Base-by-base conservation (phyloP, 306 rosid species). In the Vigna hirtella region DNA sequence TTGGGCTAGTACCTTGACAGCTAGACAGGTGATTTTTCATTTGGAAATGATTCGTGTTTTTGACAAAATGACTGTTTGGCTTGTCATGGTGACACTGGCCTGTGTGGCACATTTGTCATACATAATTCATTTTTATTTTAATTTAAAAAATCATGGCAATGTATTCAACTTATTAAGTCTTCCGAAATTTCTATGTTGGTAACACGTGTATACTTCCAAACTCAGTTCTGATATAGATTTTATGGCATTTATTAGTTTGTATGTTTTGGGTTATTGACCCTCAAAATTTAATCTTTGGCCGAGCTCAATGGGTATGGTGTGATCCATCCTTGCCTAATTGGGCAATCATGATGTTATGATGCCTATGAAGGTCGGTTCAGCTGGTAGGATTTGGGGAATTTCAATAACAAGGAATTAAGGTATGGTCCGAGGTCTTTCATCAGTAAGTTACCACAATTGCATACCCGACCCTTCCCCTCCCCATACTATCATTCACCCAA, bases 1-100 rank as follows among this genome's bases (percentile, higher is more conserved):
- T 57, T 93, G 97, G 98, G 97, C 89, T 49, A 88, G 93, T 83
- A 87, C 87, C 78, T 87, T 82, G 16, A 77, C 91, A 10, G 84
- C 88, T 42, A 93, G 91, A 87, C 98, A 93, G 98, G 98, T 93
- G 78, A 73, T 73, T 64, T 66, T 87, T 42, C 72, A 67, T 36
- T 64, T 34, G 32, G n/a, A 72, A 50, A 55, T 64, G 12, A 43
- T 55, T 66, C 50, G n/a, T 66, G 38, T 82, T 17, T 42, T 52
- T 70, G 45, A 18, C 28, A 45, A 18, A 66, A 50, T 67, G 55
- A 51, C 22, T 70, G 34, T 58, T 71, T 63, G 30, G 58, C 38
- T 50, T 62, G 49, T 40, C 66, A 36, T 38, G 24, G 17, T 71
- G 56, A 66, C 30, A 40, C 30, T 34, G 83, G 47, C 45, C 32